A percentile compares a stretch with the other conserved stretches of the same genome.
These are phyloP conservation scores for Wallacemonas rigidus DNA, from an alignment of 208 protist species.

Conservation along the genomic window DNA sequence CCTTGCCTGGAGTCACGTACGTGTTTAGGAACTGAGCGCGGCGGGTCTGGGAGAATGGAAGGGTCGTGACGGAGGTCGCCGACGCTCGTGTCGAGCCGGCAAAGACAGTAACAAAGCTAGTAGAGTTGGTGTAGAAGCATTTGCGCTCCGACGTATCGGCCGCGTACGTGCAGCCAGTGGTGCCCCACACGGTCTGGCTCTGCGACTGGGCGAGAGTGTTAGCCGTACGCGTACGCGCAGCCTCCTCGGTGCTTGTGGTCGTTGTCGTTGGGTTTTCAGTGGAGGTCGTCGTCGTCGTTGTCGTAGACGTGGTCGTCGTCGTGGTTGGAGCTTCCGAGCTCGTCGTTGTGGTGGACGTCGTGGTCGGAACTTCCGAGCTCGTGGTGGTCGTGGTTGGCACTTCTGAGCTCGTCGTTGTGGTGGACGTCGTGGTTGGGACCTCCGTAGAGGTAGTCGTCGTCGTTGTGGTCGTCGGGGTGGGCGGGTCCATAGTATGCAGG, in stretches of 20 bases:
- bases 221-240: neutral
- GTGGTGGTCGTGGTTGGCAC: neutral
- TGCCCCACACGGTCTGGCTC: constrained; percentile 29
- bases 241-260: neutral
- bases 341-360: neutral
- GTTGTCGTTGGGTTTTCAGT: neutral
- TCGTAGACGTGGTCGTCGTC: neutral
- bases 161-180: constrained; percentile 37
- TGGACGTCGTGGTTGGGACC: neutral
- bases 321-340: neutral
- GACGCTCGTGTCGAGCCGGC: constrained; percentile 19
- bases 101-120: constrained; percentile 35
- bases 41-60: constrained; percentile 22
- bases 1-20: constrained; percentile 13
- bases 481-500: constrained; percentile 28
- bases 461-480: neutral
- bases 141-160: constrained; percentile 8
- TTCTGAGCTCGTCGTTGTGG: neutral
- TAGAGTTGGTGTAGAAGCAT: constrained; percentile 46
- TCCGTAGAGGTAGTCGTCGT: constrained; percentile 11
- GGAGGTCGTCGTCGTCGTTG: neutral
- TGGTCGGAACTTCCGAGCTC: neutral
- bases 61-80: constrained; percentile 2
- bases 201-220: constrained; percentile 1
- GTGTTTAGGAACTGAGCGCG: constrained; percentile 26